Percentiles rank a stretch among this genome's conserved stretches.
Conservation (phyloP, 306 rosid species). For the Corylus americana region DNA sequence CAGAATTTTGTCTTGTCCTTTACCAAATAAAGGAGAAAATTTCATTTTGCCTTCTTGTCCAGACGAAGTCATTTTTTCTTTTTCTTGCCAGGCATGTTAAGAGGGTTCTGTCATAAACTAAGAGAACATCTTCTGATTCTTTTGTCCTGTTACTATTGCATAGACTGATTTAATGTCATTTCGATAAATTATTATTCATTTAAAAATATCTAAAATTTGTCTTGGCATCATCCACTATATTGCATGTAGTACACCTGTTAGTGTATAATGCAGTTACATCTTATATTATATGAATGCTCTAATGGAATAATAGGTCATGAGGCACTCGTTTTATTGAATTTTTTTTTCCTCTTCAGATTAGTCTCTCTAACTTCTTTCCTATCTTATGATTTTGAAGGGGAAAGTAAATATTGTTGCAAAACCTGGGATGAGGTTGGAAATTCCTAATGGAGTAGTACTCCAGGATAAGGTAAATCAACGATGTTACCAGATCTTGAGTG, state of each 20-base stretch:
- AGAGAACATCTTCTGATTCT: neutral
- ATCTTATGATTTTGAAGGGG: conserved; percentile 48
- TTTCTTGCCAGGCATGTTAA: neutral
- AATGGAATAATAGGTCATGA: neutral
- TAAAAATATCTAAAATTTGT: too few species aligned
- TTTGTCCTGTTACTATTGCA: neutral
- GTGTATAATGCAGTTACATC: neutral
- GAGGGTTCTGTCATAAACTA: neutral
- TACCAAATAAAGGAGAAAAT: neutral
- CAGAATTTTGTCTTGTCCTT: neutral
- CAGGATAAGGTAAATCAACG: conserved; percentile 55
- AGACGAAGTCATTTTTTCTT: neutral
- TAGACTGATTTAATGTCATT: neutral
- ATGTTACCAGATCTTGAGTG: neutral
- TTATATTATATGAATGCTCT: neutral
- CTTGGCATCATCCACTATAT: neutral
- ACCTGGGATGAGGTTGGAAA: conserved; percentile 65
- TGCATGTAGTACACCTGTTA: neutral
- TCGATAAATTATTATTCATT: too few species aligned
- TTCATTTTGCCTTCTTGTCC: neutral
- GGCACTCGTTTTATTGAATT: neutral
- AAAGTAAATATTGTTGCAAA: conserved; percentile 57
- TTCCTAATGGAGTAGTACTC: conserved; percentile 61
- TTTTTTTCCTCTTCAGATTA: neutral
- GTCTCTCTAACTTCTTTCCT: conserved; percentile 14